phyloP scores from a whole-genome alignment of 164 flowering plant genomes.

The Buxus sempervirens region DNA sequence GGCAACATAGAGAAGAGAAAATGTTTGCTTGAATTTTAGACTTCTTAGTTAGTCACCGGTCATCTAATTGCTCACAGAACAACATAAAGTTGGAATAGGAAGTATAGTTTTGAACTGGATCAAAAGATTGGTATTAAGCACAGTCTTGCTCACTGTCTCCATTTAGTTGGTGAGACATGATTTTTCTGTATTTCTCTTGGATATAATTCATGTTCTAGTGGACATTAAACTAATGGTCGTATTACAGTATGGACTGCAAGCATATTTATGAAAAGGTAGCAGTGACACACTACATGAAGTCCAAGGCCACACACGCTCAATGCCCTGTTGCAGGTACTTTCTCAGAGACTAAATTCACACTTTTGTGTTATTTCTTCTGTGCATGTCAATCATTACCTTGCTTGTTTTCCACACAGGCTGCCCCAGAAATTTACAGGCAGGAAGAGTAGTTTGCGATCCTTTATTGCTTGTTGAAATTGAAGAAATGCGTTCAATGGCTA shows the following conservation, averaged over 20 bases:
- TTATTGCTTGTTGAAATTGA: slow-evolving; percentile 69
- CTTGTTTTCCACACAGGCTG: slow-evolving; percentile 45
- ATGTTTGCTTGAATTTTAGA: too few species aligned
- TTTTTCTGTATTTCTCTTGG: neutral
- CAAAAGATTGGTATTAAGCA: too few species aligned
- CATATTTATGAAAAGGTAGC: slow-evolving; percentile 83
- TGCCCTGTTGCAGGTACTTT: slow-evolving; percentile 82
- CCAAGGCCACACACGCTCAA: slow-evolving; percentile 22
- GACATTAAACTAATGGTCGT: neutral
- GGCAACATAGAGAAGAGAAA: too few species aligned
- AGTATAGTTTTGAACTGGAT: too few species aligned
- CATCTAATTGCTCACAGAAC: too few species aligned
- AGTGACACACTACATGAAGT: slow-evolving; percentile 47
- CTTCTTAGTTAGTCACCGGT: too few species aligned
- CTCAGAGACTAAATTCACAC: neutral
- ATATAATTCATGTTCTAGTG: neutral
- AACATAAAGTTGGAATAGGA: too few species aligned
- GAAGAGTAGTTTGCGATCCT: slow-evolving; percentile 61
- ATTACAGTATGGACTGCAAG: slow-evolving; percentile 74
- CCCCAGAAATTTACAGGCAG: slow-evolving; percentile 47
- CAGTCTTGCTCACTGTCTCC: too few species aligned
- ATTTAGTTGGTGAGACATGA: neutral
- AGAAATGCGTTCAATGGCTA: slow-evolving; percentile 53
- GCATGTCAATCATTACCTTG: neutral
- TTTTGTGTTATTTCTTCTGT: neutral